Evolutionary conservation across 1,284 basidiomycete genomes (phyloP).

Genomic region (Sporisorium reilianum): DNA sequence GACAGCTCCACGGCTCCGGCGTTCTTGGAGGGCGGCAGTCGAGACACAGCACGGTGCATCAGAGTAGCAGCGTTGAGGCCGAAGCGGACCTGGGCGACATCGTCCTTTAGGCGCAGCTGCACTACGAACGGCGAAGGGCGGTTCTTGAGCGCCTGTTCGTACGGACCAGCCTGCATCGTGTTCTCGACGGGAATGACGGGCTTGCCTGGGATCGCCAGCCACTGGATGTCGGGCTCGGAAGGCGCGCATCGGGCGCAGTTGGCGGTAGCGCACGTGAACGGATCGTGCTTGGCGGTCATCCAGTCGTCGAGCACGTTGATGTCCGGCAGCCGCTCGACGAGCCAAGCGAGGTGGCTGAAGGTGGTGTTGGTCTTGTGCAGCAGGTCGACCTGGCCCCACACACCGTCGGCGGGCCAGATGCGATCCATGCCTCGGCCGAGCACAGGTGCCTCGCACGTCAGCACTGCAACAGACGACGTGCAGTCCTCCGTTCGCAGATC

Average conservation of each 20-base stretch:
- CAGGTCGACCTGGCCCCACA: conserved; percentile 55
- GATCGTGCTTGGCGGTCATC: conserved; percentile 45
- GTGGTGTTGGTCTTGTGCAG: conserved; percentile 58
- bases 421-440: conserved; percentile 29
- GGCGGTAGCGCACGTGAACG: conserved; percentile 53
- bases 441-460: conserved; percentile 50
- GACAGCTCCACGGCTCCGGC: conserved; percentile 72
- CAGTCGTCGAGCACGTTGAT: conserved; percentile 38
- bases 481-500: conserved; percentile 46
- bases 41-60: conserved; percentile 85
- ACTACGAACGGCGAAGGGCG: conserved; percentile 89
- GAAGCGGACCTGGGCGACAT: conserved; percentile 79
- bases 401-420: conserved; percentile 54
- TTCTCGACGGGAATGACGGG: conserved; percentile 56
- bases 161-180: conserved; percentile 56
- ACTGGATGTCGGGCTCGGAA: conserved; percentile 78
- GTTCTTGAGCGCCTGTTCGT: conserved; percentile 79
- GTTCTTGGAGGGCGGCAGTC: conserved; percentile 75
- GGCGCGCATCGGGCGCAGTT: conserved; percentile 83
- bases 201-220: conserved; percentile 72
- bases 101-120: conserved; percentile 80
- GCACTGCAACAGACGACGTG: conserved; percentile 39
- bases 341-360: conserved; percentile 55
- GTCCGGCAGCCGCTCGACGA: conserved; percentile 54
- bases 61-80: conserved; percentile 89